Conservation (phyloP, 2,329 filamentous ascomycete genomes). For the Neopestalotiopsis sp. region DNA sequence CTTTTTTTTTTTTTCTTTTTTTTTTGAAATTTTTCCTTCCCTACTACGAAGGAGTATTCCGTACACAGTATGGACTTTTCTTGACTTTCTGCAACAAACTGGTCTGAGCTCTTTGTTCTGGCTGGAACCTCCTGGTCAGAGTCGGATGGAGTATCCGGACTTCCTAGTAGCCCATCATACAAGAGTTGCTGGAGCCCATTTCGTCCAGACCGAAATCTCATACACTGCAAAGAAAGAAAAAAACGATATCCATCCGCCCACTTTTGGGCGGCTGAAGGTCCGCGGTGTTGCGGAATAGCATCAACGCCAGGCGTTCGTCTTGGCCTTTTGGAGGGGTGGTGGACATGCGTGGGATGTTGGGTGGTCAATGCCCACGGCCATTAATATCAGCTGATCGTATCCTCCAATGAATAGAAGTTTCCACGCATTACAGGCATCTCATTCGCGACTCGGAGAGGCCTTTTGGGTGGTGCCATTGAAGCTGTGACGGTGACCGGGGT, state of each 20-base stretch:
- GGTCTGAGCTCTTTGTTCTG: neutral
- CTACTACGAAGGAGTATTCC: too few relatives aligned
- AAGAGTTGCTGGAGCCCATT: neutral
- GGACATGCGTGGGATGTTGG: neutral
- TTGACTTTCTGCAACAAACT: neutral
- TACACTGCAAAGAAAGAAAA: neutral
- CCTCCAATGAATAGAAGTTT: slow-evolving; percentile 5
- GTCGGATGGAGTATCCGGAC: neutral
- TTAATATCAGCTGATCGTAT: slow-evolving; percentile 10
- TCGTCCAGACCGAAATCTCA: slow-evolving; percentile 1
- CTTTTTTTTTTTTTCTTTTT: neutral
- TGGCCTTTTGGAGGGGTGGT: neutral
- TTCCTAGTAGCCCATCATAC: slow-evolving; percentile 1
- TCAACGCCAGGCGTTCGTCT: neutral
- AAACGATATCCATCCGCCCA: neutral
- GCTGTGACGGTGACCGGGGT: slow-evolving; percentile 7
- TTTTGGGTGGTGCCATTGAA: slow-evolving; percentile 9
- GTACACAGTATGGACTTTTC: neutral
- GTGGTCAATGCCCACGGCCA: neutral
- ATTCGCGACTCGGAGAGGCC: neutral
- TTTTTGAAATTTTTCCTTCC: neutral
- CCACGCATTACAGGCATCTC: neutral
- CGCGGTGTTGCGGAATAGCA: neutral
- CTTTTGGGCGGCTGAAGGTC: neutral
- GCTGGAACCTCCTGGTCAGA: neutral